Evolutionary conservation across 1,139 yeast genomes (phyloP), one percentile per base, ranked within the genome.

Genomic region (Tardiomyces blankii): DNA sequence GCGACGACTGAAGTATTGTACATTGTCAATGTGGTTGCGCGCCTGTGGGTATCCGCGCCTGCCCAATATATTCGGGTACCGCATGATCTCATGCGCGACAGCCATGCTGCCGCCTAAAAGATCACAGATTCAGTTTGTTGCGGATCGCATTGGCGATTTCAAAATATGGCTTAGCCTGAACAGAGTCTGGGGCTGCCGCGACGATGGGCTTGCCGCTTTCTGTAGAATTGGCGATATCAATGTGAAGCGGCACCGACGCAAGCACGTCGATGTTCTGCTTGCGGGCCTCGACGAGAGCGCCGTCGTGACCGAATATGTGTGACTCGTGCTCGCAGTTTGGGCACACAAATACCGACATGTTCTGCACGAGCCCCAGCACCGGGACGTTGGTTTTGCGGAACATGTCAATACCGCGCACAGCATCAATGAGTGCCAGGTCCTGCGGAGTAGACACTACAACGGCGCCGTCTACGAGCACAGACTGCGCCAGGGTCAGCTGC

Each of bases 391-490:
- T 85, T 54, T 83, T 82, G 12, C 75, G 66, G 61, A 82, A 86
- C 91, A 86, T 80, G 16, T 83, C 69, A 16, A 86, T 77, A 0
- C 95, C 95, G 53, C 87, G 79, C 13, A 80, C 77, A 0, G 88
- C 95, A 60, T 86, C 95, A 7, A 82, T 73, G 23, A 86, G 63
- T 0, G 95, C 95, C 44, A 86, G 77, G 54, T 86, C 95, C 59
- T 86, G 95, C 0, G 95, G 93, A 0, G 95, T 86, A 1, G 89
- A 79, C 1, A 86, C 95, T 43, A 86, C 77, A 0, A 86, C 73
- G 0, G 94, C 87, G 1, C 95, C 95, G 53, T 80, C 83, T 0
- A 86, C 77, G 43, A 74, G 70, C n/a, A 84, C 63, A 55, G 80
- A 83, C 60, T 86, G 95, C 28, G 89, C 80, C 25, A 87, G 72